Base-by-base conservation (phyloP, 805 yeast species). In the Ogataea paradorogensis region DNA sequence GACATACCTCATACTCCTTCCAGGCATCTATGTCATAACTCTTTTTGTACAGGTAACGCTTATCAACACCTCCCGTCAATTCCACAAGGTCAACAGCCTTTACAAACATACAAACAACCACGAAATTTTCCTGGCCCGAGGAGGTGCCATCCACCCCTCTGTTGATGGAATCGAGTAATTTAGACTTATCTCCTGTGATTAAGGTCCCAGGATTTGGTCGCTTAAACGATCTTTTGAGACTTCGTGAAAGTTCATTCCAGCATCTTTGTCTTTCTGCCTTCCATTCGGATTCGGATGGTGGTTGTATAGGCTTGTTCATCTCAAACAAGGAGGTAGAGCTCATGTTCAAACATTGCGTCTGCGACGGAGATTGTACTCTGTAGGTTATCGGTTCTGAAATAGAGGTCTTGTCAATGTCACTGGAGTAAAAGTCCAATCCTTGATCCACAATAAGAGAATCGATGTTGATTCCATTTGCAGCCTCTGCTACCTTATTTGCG, bases 91-190 rank as follows among this genome's bases (percentile, higher is more conserved):
- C 95, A 9, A 84, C 95, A 33, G 71, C 66, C 38, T 85, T 83
- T 27, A 82, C 73, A 53, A 84, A 78, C 66, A 87, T 59, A 27
- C 83, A 79, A 21, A 84, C 76, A 16, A 85, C 76, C 1, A 79
- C 78, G 56, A 83, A 86, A 58, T 84, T 79, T 54, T 78, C 80
- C 40, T 73, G 63, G 10, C 75, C 77, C 1, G 82, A 79, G 20
- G 76, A 77, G 22, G 76, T 80, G 7, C 95, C 95, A 61, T 87
- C 95, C 13, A 87, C 95, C 9, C 95, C 91, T 50, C 95, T 71
- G 33, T 75, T 70, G 33, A 87, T 81, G 37, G 84, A 76, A 60
- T 87, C 95, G 30, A 87, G 62, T 40, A 69, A 58, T 49, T 76
- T 76, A 26, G 69, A 67, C 41, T 76, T 76, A 29, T 77, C 80